Conservation (phyloP, 345 rosid species). For the Hibiscus mutabilis region DNA sequence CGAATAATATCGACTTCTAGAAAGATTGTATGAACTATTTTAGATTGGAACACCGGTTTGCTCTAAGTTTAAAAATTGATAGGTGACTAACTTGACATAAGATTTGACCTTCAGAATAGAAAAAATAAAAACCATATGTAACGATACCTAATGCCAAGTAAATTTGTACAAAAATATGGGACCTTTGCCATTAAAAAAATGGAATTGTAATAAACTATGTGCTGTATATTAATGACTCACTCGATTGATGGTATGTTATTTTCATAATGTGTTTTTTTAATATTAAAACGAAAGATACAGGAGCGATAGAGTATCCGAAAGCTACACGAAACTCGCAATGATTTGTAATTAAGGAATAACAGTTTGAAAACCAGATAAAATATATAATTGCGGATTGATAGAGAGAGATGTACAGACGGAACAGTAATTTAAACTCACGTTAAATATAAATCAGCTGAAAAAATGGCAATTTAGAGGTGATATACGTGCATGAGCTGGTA, state of each 20-base stretch:
- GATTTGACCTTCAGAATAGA: not conserved
- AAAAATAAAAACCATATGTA: not conserved
- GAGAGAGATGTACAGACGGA: constrained; percentile 18
- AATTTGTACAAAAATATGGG: not conserved
- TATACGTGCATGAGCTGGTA: constrained; percentile 3
- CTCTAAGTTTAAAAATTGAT: not conserved
- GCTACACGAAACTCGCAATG: not conserved
- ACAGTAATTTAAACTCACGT: constrained; percentile 11
- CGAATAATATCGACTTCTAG: no score
- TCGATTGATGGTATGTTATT: constrained; percentile 1
- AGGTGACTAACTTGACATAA: not conserved
- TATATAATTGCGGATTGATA: not conserved
- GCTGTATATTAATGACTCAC: not conserved
- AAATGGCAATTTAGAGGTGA: not conserved
- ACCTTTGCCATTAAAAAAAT: not conserved
- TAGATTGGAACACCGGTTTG: no score
- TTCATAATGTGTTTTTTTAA: not conserved
- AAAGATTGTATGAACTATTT: no score
- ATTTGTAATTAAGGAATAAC: constrained; percentile 1
- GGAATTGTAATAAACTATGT: not conserved
- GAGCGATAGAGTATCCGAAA: not conserved
- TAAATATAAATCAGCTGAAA: constrained; percentile 19
- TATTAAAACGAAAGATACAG: not conserved
- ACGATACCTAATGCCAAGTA: not conserved
- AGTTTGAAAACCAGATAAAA: not conserved